Evolutionary conservation across 2,329 filamentous ascomycete species (phyloP), one percentile per base, ranked within the genome.

Genomic region (Fusarium chaquense): DNA sequence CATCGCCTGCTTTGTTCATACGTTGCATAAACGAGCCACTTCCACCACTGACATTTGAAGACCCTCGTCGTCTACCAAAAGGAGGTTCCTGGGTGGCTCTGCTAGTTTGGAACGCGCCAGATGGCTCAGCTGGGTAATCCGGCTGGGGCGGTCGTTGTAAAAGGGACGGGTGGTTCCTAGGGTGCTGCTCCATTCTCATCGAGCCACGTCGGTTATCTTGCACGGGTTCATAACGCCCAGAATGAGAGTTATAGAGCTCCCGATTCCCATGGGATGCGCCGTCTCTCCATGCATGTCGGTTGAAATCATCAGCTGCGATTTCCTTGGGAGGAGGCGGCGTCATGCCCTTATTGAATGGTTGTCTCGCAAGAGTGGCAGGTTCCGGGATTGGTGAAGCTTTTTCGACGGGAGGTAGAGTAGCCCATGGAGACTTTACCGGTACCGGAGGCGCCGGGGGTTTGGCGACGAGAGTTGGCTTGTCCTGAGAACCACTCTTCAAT

Each of bases 171-270:
- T 93, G 91, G 69, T 95, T 91, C 50, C 92, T 89, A 59, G 88
- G 85, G 65, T 87, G 85, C 57, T 84, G 81, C 55, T 96, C 92
- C 58, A 89, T 87, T 53, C 91, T 88, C 69, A 87, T 82, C 32
- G 91, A 89, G 20, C 88, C 89, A 69, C 93, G 89, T 38, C 94
- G 90, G 67, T 70, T 69, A 30, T 97, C 93, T 54, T 87, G 84
- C 5, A 94, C 95, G 18, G 94, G 94, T 77, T 98, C 95, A 73
- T 97, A 97, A 52, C 93, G 91, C 20, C 95, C 95, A 56, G 93
- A 97, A 58, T 97, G 92, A n/a, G 95, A 97, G 78, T 98, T 98
- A 82, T 90, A 98, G 0, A 98, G 84, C 78, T 98, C 94, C 59
- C 92, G 86, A 66, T 88, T 90, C 13, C 86, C 84, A 58, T 87